A percentile compares a stretch with the other conserved stretches of the same genome.
phyloP scores from a whole-genome alignment of 139 green algal species.

The Trebouxia sp. region DNA sequence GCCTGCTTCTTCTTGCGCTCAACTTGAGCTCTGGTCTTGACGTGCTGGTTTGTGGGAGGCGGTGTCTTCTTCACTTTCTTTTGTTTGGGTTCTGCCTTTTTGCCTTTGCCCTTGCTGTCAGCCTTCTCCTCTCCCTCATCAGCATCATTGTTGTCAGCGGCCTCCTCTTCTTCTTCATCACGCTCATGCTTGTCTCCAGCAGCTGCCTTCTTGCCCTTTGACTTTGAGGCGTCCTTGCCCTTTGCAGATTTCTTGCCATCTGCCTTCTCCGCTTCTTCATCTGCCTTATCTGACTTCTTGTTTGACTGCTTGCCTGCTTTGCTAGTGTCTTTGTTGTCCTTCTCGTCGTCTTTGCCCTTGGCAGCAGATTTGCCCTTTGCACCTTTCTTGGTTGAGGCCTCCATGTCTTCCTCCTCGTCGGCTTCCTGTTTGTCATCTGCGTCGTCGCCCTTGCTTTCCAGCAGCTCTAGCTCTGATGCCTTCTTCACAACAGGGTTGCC shows the following conservation, averaged over 20 bases:
- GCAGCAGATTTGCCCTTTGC: neutral
- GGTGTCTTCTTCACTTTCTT: slow-evolving; percentile 13
- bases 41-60: slow-evolving; percentile 12
- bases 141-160: neutral
- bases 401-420: neutral
- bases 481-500: slow-evolving; percentile 28
- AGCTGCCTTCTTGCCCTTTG: neutral
- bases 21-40: slow-evolving; percentile 9
- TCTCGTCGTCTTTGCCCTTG: neutral
- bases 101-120: neutral
- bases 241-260: neutral
- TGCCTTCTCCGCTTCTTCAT: neutral
- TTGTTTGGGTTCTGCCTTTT: slow-evolving; percentile 6
- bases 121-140: neutral
- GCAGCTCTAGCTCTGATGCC: slow-evolving; percentile 7
- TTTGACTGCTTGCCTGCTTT: neutral
- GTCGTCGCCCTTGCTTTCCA: slow-evolving; percentile 2
- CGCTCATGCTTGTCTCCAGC: slow-evolving; percentile 7
- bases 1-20: neutral
- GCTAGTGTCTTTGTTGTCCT: neutral
- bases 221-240: neutral
- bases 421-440: neutral
- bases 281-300: neutral
- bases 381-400: neutral
- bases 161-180: neutral